Conservation (phyloP, 2,329 filamentous ascomycete species). For the Penicillium sp. region DNA sequence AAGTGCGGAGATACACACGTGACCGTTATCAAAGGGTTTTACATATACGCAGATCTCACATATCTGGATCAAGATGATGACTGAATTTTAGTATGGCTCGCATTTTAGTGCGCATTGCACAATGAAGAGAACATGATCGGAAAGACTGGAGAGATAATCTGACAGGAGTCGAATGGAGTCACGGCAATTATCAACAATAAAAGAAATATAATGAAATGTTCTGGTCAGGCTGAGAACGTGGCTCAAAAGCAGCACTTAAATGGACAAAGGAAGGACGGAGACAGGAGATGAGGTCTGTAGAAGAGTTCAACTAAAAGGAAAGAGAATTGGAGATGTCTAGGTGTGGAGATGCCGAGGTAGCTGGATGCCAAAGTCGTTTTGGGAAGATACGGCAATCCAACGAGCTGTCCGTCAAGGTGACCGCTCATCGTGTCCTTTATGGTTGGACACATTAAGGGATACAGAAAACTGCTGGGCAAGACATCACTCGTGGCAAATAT, state of each 20-base stretch:
- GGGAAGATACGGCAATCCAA: no score
- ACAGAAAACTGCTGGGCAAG: slow-evolving; percentile 7
- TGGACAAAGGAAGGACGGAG: slow-evolving; percentile 9
- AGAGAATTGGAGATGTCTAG: neutral
- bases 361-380: slow-evolving; percentile 2
- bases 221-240: slow-evolving; percentile 10
- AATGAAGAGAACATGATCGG: slow-evolving; percentile 10
- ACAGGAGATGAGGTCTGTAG: slow-evolving; percentile 10
- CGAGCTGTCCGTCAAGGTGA: no score
- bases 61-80: slow-evolving; percentile 4
- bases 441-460: no score
- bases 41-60: no score
- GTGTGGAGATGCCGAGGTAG: slow-evolving; percentile 1
- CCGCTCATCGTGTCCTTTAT: no score
- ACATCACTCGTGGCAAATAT: slow-evolving; percentile 21
- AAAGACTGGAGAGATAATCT: slow-evolving; percentile 11
- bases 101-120: slow-evolving; percentile 13
- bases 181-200: slow-evolving; percentile 18
- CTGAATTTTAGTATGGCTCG: slow-evolving; percentile 10
- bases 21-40: no score
- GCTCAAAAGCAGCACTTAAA: slow-evolving; percentile 8
- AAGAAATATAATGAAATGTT: slow-evolving; percentile 10
- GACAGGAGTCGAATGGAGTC: slow-evolving; percentile 9
- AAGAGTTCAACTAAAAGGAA: neutral
- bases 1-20: no score